Evolutionary conservation across 352 stramenopile species (phyloP), one percentile per base, ranked within the genome.

Genomic region (Phytophthora podocarpi): DNA sequence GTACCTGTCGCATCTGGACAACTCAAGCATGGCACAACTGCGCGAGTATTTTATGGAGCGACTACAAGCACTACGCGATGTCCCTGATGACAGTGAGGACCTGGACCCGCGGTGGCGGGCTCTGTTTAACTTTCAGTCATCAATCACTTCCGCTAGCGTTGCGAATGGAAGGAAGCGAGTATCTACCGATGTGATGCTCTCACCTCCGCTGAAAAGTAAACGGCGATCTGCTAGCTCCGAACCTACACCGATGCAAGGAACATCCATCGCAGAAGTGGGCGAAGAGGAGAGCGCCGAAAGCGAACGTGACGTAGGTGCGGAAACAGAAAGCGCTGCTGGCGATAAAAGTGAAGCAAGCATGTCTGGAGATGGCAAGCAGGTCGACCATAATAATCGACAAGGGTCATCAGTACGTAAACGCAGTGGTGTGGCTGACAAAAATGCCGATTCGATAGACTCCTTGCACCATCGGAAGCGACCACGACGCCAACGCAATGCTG

Each of bases 1-100:
- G 8, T 96, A 91, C 24, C 16, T 96, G n/a, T 80, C 67, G 4
- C 85, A 87, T 53, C 40, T 96, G 15, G 87, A 96, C 48, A 74
- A 72, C 5, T 56, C 72, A 32, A 86, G 76, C 37, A 80, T 75
- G 45, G 79, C 74, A 41, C 82, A 93, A 49, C 48, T 96, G 28
- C 74, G 77, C 13, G 62, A 74, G 5, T 91, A 93, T 56, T 93
- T 95, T 43, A 64, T 72, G 35, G 76, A 94, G 43, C 57, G 82
- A 7, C 59, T 94, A 9, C 55, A 85, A 55, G 49, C 58, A 20
- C 37, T 89, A 20, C 36, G 74, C 15, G 74, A 87, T 39, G 55
- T 76, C 32, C 82, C 81, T 32, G 49, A 37, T 8, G 67, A 79
- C 11, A 69, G 51, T 27, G 76, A 83, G 5, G 51, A 82, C 11